Evolutionary conservation across 2,329 filamentous ascomycete genomes (phyloP).

Genomic region (Myriangium duriaei): DNA sequence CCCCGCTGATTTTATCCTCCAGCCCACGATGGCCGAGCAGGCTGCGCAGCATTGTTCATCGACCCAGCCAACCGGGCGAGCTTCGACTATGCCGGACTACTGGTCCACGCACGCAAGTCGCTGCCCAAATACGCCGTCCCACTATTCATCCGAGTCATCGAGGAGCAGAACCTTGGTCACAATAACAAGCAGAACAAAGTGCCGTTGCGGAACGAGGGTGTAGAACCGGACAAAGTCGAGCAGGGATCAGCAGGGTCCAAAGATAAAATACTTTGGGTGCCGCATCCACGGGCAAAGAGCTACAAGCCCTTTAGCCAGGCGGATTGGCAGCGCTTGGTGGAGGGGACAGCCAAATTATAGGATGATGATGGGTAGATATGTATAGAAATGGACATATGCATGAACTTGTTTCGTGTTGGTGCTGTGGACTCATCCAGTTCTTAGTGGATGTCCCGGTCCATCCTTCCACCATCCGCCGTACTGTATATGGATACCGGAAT

Average conservation of each 20-base stretch:
- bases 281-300: slow-evolving; percentile 27
- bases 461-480: too few species aligned
- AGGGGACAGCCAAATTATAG: slow-evolving; percentile 24
- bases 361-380: too few species aligned
- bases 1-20: slow-evolving; percentile 1
- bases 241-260: slow-evolving; percentile 31
- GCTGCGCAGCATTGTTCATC: slow-evolving; percentile 46
- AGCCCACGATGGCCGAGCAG: slow-evolving; percentile 38
- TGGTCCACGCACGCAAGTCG: slow-evolving; percentile 44
- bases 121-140: slow-evolving; percentile 66
- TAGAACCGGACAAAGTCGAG: slow-evolving; percentile 41
- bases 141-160: slow-evolving; percentile 54
- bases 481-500: too few species aligned
- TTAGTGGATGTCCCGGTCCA: too few species aligned
- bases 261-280: slow-evolving; percentile 41
- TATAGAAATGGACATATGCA: too few species aligned
- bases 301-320: slow-evolving; percentile 47
- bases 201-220: slow-evolving; percentile 53
- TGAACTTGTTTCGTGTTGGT: too few species aligned
- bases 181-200: slow-evolving; percentile 77
- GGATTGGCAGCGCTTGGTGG: slow-evolving; percentile 44
- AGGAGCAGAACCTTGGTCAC: slow-evolving; percentile 37
- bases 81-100: slow-evolving; percentile 48
- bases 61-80: slow-evolving; percentile 32
- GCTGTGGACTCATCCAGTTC: too few species aligned